A percentile compares a stretch with the other conserved stretches of the same genome.
phyloP scores from a whole-genome alignment of 2,329 filamentous ascomycete species.

The Cercospora brassicicola region DNA sequence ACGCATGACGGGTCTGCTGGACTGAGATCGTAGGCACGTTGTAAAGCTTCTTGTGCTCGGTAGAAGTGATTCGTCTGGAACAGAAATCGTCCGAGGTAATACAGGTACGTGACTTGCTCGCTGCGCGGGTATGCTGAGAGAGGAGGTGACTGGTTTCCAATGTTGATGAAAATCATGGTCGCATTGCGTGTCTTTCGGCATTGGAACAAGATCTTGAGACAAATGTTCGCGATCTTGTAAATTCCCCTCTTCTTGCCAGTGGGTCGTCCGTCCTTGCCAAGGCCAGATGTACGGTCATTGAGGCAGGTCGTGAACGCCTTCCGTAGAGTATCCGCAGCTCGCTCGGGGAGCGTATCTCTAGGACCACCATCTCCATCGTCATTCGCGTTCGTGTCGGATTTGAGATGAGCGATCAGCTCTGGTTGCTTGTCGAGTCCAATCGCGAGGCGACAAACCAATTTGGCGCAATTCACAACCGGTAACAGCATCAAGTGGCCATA shows the following conservation, averaged over 20 bases:
- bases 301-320: slow-evolving; percentile 89
- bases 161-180: slow-evolving; percentile 85
- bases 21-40: slow-evolving; percentile 78
- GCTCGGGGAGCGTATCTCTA: slow-evolving; percentile 77
- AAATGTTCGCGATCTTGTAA: slow-evolving; percentile 89
- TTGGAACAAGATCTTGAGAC: slow-evolving; percentile 83
- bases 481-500: slow-evolving; percentile 80
- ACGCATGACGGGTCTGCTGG: slow-evolving; percentile 49
- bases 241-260: slow-evolving; percentile 85
- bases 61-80: slow-evolving; percentile 82
- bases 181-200: slow-evolving; percentile 80
- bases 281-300: slow-evolving; percentile 69
- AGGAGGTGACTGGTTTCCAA: slow-evolving; percentile 78
- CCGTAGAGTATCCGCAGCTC: slow-evolving; percentile 83
- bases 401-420: slow-evolving; percentile 68
- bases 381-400: slow-evolving; percentile 35
- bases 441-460: slow-evolving; percentile 76
- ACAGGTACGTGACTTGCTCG: slow-evolving; percentile 88
- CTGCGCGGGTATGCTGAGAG: slow-evolving; percentile 78
- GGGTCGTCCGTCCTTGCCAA: slow-evolving; percentile 59
- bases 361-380: slow-evolving; percentile 63
- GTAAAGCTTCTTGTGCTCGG: slow-evolving; percentile 71
- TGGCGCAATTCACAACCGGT: slow-evolving; percentile 78
- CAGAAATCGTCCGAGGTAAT: slow-evolving; percentile 88
- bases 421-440: slow-evolving; percentile 80